Conservation (phyloP, 2,329 filamentous ascomycete species). For the Mycosphaerella sp. region DNA sequence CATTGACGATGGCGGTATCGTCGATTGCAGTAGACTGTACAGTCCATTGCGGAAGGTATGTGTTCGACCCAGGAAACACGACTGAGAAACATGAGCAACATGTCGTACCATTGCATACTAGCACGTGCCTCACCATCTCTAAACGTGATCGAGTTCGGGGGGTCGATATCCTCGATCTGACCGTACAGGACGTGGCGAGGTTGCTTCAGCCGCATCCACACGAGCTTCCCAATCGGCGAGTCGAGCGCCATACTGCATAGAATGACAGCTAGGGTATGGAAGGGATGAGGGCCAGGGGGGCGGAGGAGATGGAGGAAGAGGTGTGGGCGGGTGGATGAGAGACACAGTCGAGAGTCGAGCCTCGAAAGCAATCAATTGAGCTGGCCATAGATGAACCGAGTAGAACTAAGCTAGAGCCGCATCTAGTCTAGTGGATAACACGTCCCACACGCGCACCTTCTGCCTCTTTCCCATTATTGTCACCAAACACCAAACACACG, state of each 20-base stretch:
- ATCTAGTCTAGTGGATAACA: no score
- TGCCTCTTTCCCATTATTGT: no score
- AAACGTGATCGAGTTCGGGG: conserved; percentile 28
- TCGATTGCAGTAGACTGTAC: conserved; percentile 54
- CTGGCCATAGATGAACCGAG: no score
- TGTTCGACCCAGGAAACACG: conserved; percentile 50
- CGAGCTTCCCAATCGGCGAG: conserved; percentile 12
- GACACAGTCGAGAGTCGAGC: no score
- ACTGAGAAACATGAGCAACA: conserved; percentile 38
- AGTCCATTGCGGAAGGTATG: conserved; percentile 48
- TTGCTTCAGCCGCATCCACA: conserved; percentile 62
- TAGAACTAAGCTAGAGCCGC: no score
- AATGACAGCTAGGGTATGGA: not conserved
- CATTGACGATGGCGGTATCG: conserved; percentile 49
- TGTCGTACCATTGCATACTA: not conserved
- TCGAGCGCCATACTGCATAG: not conserved
- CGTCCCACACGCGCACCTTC: no score
- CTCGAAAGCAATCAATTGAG: no score
- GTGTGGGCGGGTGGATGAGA: no score
- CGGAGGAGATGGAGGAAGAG: not conserved
- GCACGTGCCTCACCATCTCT: conserved; percentile 54
- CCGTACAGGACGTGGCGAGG: conserved; percentile 58
- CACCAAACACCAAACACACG: not conserved
- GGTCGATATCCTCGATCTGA: conserved; percentile 59
- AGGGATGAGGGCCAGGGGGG: not conserved